phyloP scores from a whole-genome alignment of 2,329 filamentous ascomycete genomes.

The Diplocarpon mali region DNA sequence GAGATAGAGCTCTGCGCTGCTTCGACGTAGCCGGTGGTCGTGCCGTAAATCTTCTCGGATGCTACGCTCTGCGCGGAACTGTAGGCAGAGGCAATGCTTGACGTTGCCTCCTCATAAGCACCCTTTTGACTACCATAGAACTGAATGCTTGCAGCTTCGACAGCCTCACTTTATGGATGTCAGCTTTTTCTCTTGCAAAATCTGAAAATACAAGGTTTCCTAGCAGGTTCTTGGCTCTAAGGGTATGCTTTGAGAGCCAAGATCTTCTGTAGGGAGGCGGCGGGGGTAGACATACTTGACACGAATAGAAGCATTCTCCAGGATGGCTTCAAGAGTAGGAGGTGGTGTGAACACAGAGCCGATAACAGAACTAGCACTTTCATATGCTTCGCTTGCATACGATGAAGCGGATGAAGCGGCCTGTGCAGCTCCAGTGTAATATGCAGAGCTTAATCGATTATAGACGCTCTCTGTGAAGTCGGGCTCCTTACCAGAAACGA shows the following conservation, averaged over 20 bases:
- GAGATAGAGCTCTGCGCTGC: slow-evolving; percentile 41
- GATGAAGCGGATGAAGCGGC: slow-evolving; percentile 39
- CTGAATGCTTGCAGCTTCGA: slow-evolving; percentile 45
- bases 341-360: slow-evolving; percentile 43
- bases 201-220: too few relatives aligned
- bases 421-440: slow-evolving; percentile 47
- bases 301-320: slow-evolving; percentile 44
- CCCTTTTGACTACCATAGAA: slow-evolving; percentile 46
- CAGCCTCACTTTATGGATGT: slow-evolving; percentile 30
- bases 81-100: slow-evolving; percentile 41
- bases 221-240: too few relatives aligned
- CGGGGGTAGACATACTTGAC: slow-evolving; percentile 29
- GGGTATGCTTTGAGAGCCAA: too few relatives aligned
- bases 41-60: slow-evolving; percentile 44
- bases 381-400: slow-evolving; percentile 37
- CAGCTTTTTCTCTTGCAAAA: too few relatives aligned
- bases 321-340: slow-evolving; percentile 44
- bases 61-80: slow-evolving; percentile 37
- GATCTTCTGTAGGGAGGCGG: too few relatives aligned
- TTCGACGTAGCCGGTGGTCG: slow-evolving; percentile 39
- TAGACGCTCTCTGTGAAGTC: slow-evolving; percentile 74
- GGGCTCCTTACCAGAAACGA: slow-evolving; percentile 67
- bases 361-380: slow-evolving; percentile 34
- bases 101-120: slow-evolving; percentile 40
- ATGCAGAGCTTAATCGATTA: slow-evolving; percentile 58